These are phyloP conservation scores for Candida argentea DNA, from an alignment of 805 yeast genomes.

Conservation along the genomic window DNA sequence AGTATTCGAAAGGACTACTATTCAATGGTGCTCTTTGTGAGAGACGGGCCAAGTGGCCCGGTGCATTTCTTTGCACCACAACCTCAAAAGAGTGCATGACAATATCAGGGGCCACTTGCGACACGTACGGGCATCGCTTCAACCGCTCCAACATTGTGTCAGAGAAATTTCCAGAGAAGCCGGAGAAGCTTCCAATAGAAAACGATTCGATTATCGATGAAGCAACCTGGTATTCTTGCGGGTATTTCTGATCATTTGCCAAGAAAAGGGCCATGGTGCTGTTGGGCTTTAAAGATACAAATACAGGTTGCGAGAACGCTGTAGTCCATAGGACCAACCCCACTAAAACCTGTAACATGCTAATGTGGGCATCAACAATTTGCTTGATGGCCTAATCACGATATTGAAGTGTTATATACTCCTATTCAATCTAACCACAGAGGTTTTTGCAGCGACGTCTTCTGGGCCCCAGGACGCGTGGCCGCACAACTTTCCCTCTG, in stretches of 20 bases:
- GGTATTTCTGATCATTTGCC: constrained; percentile 30
- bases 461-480: too few relatives aligned
- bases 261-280: constrained; percentile 40
- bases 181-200: constrained; percentile 63
- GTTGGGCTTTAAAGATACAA: constrained; percentile 43
- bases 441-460: too few relatives aligned
- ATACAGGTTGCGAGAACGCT: too few relatives aligned
- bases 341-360: too few relatives aligned
- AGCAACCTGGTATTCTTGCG: constrained; percentile 31
- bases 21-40: constrained; percentile 35
- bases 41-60: constrained; percentile 58
- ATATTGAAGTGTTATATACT: too few relatives aligned
- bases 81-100: constrained; percentile 45
- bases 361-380: too few relatives aligned
- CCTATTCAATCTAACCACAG: too few relatives aligned
- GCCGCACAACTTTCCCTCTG: too few relatives aligned
- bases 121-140: constrained; percentile 50
- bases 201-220: constrained; percentile 41
- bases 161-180: constrained; percentile 56
- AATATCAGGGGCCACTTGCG: constrained; percentile 61
- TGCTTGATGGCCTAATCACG: too few relatives aligned
- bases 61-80: constrained; percentile 35
- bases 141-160: constrained; percentile 37
- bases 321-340: too few relatives aligned
- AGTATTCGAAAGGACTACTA: constrained; percentile 25